These are phyloP conservation scores for Chlorella sp. DNA, from an alignment of 139 green algal genomes.

Conservation along the genomic window DNA sequence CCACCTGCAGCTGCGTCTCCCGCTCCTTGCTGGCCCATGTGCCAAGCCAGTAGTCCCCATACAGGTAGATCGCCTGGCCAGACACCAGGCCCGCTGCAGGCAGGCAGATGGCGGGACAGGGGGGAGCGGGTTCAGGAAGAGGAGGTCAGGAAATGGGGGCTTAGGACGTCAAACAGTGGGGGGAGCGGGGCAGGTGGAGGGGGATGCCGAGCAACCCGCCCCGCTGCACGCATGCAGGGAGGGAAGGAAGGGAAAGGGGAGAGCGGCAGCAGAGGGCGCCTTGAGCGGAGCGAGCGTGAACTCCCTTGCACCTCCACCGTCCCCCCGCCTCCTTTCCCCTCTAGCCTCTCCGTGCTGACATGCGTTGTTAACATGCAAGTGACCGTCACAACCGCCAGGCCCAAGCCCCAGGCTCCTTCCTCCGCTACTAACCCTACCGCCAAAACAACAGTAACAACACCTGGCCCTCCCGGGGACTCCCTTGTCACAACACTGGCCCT, in stretches of 20 bases:
- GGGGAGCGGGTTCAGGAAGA: not conserved
- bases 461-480: too few species aligned
- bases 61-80: constrained; percentile 72
- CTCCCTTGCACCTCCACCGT: not conserved
- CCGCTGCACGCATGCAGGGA: too few species aligned
- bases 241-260: not conserved
- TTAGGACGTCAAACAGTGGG: not conserved
- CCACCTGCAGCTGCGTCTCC: constrained; percentile 43
- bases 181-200: too few species aligned
- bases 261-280: not conserved
- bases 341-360: too few species aligned
- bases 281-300: not conserved
- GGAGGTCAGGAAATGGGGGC: not conserved
- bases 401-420: too few species aligned
- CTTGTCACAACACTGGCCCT: too few species aligned
- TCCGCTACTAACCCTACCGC: too few species aligned
- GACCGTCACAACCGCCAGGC: too few species aligned
- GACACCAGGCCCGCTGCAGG: constrained; percentile 58
- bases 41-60: constrained; percentile 72
- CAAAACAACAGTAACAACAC: too few species aligned
- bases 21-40: constrained; percentile 55
- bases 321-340: too few species aligned
- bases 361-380: too few species aligned
- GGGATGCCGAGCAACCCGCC: too few species aligned
- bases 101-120: not conserved